Evolutionary conservation across 2,329 filamentous ascomycete species (phyloP), one percentile per base, ranked within the genome.

Genomic region (Sphaerulina musiva): DNA sequence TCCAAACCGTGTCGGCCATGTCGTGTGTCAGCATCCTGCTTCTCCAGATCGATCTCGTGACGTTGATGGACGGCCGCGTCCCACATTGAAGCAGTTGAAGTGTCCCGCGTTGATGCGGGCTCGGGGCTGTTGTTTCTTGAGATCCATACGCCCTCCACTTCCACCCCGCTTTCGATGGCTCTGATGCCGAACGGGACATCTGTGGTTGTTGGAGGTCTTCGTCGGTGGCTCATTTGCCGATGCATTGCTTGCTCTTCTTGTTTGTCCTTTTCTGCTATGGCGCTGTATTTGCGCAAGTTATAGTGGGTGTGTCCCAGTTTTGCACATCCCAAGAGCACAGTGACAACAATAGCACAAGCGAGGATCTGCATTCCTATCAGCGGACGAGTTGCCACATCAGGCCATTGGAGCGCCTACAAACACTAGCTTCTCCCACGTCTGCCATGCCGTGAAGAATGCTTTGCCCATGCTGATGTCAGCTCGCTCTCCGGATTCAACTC

Each of bases 341-440:
- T 87, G 38, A 83, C 61, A 46, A 81, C 70, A 60, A 95, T 90
- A 55, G 80, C 81, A 62, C 81, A 80, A 38, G 78, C 87, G 46
- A 95, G 79, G 31, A 89, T 80, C 89, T 95, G 60, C 49, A 50
- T 49, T 46, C 40, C 46, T 46, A 46, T 61, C 12, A 57, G 55
- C 34, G 55, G 42, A 65, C 70, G 65, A 70, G 66, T 42, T 39
- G 8, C 48, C 44, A 34, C 36, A 46, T 48, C 41, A 29, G 50
- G 53, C 40, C 46, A 48, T 55, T 45, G 31, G 54, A 58, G 17
- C 58, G 39, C 46, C 87, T 77, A 95, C 90, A 74, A 95, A 89
- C 50, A 84, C 87, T 83, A 95, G 84, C 75, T 95, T 84, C 77
- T 93, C 82, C 90, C 90, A 95, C 64, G 93, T 74, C 62, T 80